Base-by-base conservation (phyloP, 176 grass and related monocot genomes). In the Thinopyrum elongatum region DNA sequence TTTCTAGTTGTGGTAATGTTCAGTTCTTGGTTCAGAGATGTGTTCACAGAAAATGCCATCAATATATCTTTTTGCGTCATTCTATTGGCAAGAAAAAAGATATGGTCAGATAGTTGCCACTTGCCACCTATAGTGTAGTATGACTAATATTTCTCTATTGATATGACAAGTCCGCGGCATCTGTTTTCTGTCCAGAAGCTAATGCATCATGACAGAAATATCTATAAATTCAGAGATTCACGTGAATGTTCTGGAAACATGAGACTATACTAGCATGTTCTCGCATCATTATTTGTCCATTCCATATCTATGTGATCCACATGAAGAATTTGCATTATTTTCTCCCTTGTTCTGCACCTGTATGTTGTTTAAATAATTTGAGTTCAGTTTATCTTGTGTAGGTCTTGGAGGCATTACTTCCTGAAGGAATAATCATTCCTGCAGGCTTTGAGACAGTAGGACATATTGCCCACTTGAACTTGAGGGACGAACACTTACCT, bases 391-490 rank as follows among this genome's bases (percentile, higher is more conserved):
- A 74, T 69, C 46, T 90, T 79, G 49, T 90, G 64, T 87, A 98
- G 93, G 85, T 98, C 74, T 91, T 95, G 65, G 90, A 94, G 78
- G 90, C 78, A 64, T 85, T 98, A 83, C 93, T 95, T 74, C 96
- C 93, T 36, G 96, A 95, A 79, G 86, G 84, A 53, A 86, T 95
- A 84, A 89, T 94, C 33, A 41, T 95, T 75, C 93, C 96, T 51
- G 78, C 91, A 82, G 95, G 95, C 46, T 95, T 98, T 79, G 91
- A 98, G 88, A 95, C 93, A 76, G 75, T 93, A 77, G 95, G 95
- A 26, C 91, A 95, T 84, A 95, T 98, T 90, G 93, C 87, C 58
- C 91, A 95, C 88, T 88, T 98, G 89, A 98, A 95, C 80, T 90
- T 98, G 76, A 85, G 86, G 79, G 91, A 94, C 41, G 91, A 95